A percentile compares a stretch with the other conserved stretches of the same genome.
Evolutionary conservation across 371 early-diverging fungal species (phyloP).

Genomic region (Gilbertella persicaria): DNA sequence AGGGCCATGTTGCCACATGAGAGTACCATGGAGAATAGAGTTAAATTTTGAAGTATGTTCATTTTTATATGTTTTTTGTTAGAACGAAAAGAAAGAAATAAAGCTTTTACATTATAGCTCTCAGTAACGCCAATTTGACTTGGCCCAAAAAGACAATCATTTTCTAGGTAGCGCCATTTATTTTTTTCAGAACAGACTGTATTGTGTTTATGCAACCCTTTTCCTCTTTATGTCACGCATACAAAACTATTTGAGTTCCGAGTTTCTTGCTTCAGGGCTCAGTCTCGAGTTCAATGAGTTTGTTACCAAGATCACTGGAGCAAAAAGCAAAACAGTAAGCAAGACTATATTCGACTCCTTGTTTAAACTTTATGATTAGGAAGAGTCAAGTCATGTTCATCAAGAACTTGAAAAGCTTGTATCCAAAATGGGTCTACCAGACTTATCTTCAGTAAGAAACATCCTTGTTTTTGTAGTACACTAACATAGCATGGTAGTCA

Average conservation of each 20-base stretch:
- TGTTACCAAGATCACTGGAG: constrained; percentile 30
- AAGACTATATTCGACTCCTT: background rate
- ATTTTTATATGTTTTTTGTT: no score
- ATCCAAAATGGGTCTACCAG: constrained; percentile 35
- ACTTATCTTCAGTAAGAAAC: constrained; percentile 39
- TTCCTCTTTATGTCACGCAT: constrained; percentile 11
- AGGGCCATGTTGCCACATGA: no score
- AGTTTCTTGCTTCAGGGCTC: constrained; percentile 43
- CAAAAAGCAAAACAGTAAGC: constrained; percentile 45
- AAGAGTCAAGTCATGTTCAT: constrained; percentile 35
- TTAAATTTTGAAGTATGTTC: no score
- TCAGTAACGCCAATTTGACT: no score
- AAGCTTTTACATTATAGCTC: no score
- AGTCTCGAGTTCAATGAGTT: constrained; percentile 38
- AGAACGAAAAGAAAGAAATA: no score
- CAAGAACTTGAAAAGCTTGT: constrained; percentile 28
- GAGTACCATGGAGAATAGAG: no score
- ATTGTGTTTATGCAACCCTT: no score
- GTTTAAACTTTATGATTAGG: constrained; percentile 17
- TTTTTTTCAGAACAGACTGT: no score
- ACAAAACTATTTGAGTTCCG: constrained; percentile 32
- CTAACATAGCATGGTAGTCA: constrained; percentile 16
- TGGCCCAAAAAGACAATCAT: no score
- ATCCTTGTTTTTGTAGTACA: background rate
- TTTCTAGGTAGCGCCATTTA: no score